A percentile compares a stretch with the other conserved stretches of the same genome.
phyloP scores from a whole-genome alignment of 78 protist species.

The Mantamonas sphyraenae region DNA sequence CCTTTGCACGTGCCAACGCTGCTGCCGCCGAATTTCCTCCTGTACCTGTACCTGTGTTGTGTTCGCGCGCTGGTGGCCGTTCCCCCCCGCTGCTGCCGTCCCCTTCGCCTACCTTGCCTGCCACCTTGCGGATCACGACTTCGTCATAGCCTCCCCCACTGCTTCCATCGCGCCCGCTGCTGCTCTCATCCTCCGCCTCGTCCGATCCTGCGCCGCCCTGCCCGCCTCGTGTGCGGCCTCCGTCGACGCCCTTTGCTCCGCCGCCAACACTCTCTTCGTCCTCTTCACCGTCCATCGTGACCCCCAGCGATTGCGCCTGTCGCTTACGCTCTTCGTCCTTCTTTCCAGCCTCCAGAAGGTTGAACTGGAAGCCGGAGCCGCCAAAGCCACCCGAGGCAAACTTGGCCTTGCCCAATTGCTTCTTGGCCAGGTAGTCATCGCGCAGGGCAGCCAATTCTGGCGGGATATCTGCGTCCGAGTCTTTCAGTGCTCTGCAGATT shows the following conservation, averaged over 20 bases:
- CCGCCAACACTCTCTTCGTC: no score
- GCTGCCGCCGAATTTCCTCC: no score
- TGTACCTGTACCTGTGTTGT: no score
- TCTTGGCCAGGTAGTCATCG: constrained; percentile 1
- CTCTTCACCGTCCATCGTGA: constrained; percentile 40
- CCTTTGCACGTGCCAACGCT: no score
- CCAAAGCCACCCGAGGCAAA: constrained; percentile 42
- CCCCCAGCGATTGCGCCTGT: constrained; percentile 15
- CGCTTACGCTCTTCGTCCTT: constrained; percentile 30
- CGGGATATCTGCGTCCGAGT: constrained; percentile 25
- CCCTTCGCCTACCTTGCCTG: no score
- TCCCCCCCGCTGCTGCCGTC: no score
- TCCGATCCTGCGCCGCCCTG: neutral
- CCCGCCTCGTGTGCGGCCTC: constrained; percentile 16
- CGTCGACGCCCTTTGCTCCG: no score
- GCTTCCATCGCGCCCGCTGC: no score
- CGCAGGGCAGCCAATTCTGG: constrained; percentile 23
- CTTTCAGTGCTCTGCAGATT: constrained; percentile 48
- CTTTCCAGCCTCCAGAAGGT: constrained; percentile 26
- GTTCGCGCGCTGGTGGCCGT: no score
- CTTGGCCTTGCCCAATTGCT: constrained; percentile 30
- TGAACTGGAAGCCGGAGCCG: constrained; percentile 70
- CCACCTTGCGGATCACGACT: no score
- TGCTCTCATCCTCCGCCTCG: neutral
- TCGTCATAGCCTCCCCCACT: no score